Evolutionary conservation across 2,329 filamentous ascomycete species (phyloP), one percentile per base, ranked within the genome.

Genomic region (Fusarium gaditjirri): DNA sequence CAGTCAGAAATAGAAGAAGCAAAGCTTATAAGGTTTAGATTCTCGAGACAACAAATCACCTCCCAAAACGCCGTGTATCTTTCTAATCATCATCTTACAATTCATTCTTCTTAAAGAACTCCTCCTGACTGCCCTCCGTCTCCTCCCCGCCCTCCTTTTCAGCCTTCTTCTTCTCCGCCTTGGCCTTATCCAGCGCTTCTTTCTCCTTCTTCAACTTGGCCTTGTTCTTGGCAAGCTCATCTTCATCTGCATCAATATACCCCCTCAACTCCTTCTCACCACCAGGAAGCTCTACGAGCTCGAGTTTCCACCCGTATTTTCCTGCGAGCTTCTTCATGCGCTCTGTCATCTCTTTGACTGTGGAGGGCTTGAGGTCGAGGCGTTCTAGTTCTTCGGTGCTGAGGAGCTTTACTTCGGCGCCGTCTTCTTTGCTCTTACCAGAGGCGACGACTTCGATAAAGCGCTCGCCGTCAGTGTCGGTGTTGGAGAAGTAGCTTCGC

Each of bases 231-330:
- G 63, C 73, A n/a, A 72, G 41, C 42, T 72, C 79, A 13, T 83
- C 80, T 14, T 86, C 84, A 2, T 88, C 85, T 3, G 88, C 86
- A 33, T 92, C 90, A 21, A 95, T 87, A 44, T 93, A 89, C 1
- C 92, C 93, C 47, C 92, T 84, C 43, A 95, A 88, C 78, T 94
- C 91, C 68, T 82, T 77, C 8, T 86, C 83, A 27, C 88, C 86
- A 3, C 69, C 74, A 1, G 91, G 88, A 16, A 89, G 86, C 76
- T 96, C 92, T 2, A 96, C 89, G 19, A 96, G 86, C 80, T 96
- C 93, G 65, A 97, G 84, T 76, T 91, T 92, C 94, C 94, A 97
- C 21, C 90, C 90, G 72, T 90, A 88, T 12, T 91, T 90, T 6
- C 90, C 88, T 0, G 93, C 93, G 43, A 93, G 78, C 75, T 90